A percentile compares a stretch with the other conserved stretches of the same genome.
These are phyloP conservation scores for Edaphochlamys debaryana DNA, from an alignment of 139 green algal genomes.

Conservation along the genomic window DNA sequence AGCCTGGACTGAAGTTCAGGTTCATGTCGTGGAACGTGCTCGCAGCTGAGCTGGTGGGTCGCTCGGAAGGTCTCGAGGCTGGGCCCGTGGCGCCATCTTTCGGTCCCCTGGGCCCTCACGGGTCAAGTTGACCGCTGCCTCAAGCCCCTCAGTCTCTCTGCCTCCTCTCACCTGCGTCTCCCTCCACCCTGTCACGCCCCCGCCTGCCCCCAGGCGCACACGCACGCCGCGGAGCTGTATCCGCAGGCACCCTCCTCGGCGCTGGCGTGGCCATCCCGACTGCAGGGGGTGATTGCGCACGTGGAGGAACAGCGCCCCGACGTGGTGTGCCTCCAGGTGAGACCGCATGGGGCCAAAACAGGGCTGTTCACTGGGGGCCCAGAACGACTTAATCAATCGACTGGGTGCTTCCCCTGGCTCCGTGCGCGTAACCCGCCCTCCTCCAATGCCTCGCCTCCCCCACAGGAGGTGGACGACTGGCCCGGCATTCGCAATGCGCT, in stretches of 20 bases:
- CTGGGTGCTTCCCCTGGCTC: no score
- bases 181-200: background rate
- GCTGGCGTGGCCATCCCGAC: conserved; percentile 43
- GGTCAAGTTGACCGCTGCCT: background rate
- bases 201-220: conserved; percentile 16
- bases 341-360: background rate
- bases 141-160: background rate
- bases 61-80: background rate
- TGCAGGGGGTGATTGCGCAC: conserved; percentile 31
- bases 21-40: conserved; percentile 91
- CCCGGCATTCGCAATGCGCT: conserved; percentile 34
- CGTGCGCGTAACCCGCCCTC: no score
- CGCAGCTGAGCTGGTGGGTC: conserved; percentile 67
- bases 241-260: background rate
- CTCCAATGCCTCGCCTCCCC: no score
- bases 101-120: no score
- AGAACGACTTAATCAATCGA: background rate
- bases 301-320: conserved; percentile 28
- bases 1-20: conserved; percentile 43
- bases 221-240: conserved; percentile 51
- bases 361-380: background rate
- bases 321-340: conserved; percentile 47
- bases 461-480: conserved; percentile 66
- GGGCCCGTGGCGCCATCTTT: no score
- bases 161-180: background rate